A percentile compares a stretch with the other conserved stretches of the same genome.
Evolutionary conservation across 2,329 filamentous ascomycete species (phyloP).

Genomic region (Fusarium pseudoanthophilum): DNA sequence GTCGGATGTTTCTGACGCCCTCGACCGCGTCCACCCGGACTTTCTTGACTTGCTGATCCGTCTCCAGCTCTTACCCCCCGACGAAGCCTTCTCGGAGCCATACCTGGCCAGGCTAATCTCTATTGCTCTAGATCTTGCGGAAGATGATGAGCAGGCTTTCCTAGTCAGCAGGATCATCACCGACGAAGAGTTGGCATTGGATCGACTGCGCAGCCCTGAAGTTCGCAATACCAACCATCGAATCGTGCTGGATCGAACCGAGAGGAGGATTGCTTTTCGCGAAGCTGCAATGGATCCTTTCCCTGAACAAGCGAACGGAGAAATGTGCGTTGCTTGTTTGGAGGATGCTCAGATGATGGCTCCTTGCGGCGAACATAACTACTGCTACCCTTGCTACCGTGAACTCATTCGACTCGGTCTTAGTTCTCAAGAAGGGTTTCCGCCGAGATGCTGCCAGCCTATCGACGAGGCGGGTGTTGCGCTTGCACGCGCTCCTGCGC

Average conservation of each 20-base stretch:
- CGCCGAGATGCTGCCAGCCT: constrained; percentile 37
- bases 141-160: constrained; percentile 27
- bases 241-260: constrained; percentile 24
- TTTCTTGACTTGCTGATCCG: constrained; percentile 31
- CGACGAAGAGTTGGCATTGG: constrained; percentile 34
- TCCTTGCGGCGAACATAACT: constrained; percentile 33
- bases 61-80: constrained; percentile 5
- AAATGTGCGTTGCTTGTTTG: constrained; percentile 35
- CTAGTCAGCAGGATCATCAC: constrained; percentile 38
- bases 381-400: constrained; percentile 38
- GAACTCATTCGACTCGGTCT: constrained; percentile 34
- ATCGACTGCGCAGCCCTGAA: constrained; percentile 23
- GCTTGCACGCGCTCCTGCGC: constrained; percentile 17
- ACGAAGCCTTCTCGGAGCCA: constrained; percentile 11
- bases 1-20: not conserved
- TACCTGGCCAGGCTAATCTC: constrained; percentile 25
- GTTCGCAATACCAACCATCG: constrained; percentile 21
- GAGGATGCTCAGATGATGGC: constrained; percentile 5
- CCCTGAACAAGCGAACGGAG: not conserved
- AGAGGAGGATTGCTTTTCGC: constrained; percentile 15
- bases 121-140: constrained; percentile 37
- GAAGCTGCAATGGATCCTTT: not conserved
- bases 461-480: constrained; percentile 28
- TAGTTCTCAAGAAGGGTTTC: constrained; percentile 32
- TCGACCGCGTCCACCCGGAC: constrained; percentile 38